Conservation (phyloP, 164 flowering plant genomes). For the Macadamia integrifolia region DNA sequence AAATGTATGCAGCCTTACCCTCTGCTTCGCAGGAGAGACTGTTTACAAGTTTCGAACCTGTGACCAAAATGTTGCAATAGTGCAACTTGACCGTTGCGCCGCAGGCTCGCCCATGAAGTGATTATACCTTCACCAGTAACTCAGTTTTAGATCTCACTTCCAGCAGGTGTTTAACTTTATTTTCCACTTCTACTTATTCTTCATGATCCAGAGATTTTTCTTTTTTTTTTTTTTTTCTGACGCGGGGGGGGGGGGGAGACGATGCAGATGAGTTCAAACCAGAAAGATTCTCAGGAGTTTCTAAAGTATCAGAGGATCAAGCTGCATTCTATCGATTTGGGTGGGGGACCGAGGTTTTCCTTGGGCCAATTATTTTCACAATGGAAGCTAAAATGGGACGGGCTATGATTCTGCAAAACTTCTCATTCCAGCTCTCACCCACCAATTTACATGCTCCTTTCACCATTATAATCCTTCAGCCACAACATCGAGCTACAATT, state of each 20-base stretch:
- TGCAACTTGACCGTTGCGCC: too few relatives aligned
- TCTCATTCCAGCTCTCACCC: conserved; percentile 11
- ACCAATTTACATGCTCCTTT: conserved; percentile 7
- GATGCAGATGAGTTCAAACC: conserved; percentile 17
- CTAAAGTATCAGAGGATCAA: conserved; percentile 4
- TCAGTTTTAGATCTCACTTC: conserved; percentile 1
- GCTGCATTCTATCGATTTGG: conserved; percentile 10
- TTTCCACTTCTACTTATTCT: conserved; percentile 7
- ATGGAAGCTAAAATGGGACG: conserved; percentile 14
- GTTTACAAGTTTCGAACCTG: too few relatives aligned
- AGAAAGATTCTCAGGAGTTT: conserved; percentile 12
- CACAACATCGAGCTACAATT: conserved; percentile 12
- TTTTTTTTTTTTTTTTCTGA: too few relatives aligned
- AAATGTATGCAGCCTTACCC: too few relatives aligned
- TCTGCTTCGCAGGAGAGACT: too few relatives aligned
- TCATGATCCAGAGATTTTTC: conserved; percentile 11
- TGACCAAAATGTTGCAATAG: too few relatives aligned
- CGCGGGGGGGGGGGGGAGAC: conserved; percentile 13
- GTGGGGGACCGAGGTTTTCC: conserved; percentile 14
- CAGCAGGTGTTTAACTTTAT: conserved; percentile 8
- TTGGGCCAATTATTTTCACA: conserved; percentile 14
- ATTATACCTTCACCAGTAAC: not conserved
- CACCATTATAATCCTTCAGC: conserved; percentile 11
- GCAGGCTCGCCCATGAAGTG: too few relatives aligned
- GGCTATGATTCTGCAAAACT: conserved; percentile 14